Percentiles rank a stretch among this genome's conserved stretches.
Evolutionary conservation across 1,139 yeast species (phyloP).

Genomic region (Sugiyamaella paludigena): DNA sequence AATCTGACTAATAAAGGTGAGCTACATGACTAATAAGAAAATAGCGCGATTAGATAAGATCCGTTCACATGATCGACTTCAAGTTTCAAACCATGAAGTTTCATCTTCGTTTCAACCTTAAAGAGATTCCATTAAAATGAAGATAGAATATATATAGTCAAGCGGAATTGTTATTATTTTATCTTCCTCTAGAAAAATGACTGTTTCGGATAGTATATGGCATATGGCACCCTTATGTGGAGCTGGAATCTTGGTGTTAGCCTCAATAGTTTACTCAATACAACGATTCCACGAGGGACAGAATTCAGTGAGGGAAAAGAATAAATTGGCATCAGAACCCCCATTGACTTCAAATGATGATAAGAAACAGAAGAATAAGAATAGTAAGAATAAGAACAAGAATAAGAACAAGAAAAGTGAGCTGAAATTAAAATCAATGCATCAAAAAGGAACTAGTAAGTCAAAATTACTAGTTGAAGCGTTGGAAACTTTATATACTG

Average conservation of each 20-base stretch:
- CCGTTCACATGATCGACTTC: too few species aligned
- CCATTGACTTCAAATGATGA: background rate
- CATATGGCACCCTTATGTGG: background rate
- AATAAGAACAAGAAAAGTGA: background rate
- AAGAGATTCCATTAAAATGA: too few species aligned
- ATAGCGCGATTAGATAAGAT: too few species aligned
- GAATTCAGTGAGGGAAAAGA: background rate
- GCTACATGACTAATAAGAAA: too few species aligned
- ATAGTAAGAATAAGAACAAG: background rate
- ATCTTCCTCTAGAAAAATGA: too few species aligned
- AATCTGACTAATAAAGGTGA: too few species aligned
- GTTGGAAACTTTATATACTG: slow-evolving; percentile 21
- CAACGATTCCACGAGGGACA: background rate
- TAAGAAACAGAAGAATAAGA: background rate
- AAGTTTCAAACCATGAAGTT: too few species aligned
- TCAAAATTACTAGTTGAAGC: slow-evolving; percentile 21
- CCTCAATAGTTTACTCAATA: too few species aligned
- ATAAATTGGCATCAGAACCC: background rate
- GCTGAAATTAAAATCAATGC: background rate
- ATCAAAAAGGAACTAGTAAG: background rate
- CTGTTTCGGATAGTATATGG: background rate
- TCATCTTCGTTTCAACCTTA: too few species aligned
- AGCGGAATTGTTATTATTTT: too few species aligned
- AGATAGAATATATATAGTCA: too few species aligned
- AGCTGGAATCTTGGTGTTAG: too few species aligned